Percentiles rank a stretch among this genome's conserved stretches.
Conservation (phyloP, 31 red algal genomes). For the Asparagopsis taxiformis region DNA sequence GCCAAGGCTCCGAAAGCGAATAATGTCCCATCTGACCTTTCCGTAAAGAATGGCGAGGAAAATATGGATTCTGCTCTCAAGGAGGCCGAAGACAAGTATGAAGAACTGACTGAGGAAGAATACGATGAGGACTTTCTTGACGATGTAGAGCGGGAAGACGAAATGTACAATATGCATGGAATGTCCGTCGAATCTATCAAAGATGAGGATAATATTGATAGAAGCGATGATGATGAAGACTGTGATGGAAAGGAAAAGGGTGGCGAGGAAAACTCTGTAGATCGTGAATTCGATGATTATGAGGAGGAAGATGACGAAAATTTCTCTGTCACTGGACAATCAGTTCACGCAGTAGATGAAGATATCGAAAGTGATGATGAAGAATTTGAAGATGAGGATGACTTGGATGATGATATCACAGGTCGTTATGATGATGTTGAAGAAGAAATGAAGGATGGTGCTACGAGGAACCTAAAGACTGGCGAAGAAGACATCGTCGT, state of each 20-base stretch:
- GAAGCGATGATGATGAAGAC: background rate
- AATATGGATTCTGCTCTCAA: background rate
- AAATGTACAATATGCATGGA: background rate
- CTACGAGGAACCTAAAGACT: too few relatives aligned
- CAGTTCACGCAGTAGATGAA: background rate
- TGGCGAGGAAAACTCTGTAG: background rate
- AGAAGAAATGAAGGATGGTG: too few relatives aligned
- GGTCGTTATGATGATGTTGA: background rate
- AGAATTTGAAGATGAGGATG: background rate
- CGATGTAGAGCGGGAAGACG: background rate
- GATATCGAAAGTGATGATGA: background rate
- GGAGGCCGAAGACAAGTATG: too few relatives aligned
- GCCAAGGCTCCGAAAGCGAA: too few relatives aligned
- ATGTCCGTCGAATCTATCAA: background rate
- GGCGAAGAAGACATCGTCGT: too few relatives aligned
- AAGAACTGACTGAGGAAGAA: constrained; percentile 12
- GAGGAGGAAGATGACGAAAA: background rate
- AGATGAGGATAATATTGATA: background rate
- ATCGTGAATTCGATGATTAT: background rate
- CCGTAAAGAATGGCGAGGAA: too few relatives aligned
- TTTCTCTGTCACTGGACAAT: background rate
- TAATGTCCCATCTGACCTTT: too few relatives aligned
- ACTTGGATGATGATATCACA: background rate
- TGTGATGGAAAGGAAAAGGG: background rate
- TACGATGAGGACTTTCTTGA: constrained; percentile 2